Conservation (phyloP, 1,284 basidiomycete genomes). For the Veloporphyrellus conicus region DNA sequence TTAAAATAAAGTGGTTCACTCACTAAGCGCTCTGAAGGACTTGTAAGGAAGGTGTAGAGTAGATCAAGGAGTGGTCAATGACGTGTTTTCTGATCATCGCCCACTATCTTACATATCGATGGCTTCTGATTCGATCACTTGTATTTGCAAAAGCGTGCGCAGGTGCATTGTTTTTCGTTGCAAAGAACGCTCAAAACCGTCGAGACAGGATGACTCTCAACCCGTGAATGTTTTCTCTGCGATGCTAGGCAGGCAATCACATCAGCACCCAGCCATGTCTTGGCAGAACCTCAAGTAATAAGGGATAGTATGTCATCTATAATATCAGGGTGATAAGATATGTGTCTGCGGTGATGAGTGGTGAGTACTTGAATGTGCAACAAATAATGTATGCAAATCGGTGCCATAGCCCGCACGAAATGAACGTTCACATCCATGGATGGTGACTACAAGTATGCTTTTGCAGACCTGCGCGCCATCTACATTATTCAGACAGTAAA, state of each 20-base stretch:
- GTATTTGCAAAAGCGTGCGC: no score
- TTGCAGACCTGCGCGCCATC: slow-evolving; percentile 39
- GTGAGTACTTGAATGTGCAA: slow-evolving; percentile 28
- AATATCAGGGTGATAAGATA: slow-evolving; percentile 32
- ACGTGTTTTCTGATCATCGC: no score
- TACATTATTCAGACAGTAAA: slow-evolving; percentile 13
- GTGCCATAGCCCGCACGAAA: slow-evolving; percentile 4
- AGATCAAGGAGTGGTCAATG: no score
- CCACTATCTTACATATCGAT: background rate
- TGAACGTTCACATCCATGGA: background rate
- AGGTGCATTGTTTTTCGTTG: background rate
- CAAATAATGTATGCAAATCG: slow-evolving; percentile 19
- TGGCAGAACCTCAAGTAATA: background rate
- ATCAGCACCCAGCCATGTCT: background rate
- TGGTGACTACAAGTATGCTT: slow-evolving; percentile 33
- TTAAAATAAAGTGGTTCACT: no score
- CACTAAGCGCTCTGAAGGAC: no score
- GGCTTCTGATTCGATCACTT: background rate
- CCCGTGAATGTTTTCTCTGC: background rate
- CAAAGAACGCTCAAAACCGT: background rate
- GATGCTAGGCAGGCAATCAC: background rate
- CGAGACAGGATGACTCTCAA: background rate
- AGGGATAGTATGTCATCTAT: slow-evolving; percentile 20
- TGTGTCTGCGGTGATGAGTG: slow-evolving; percentile 25
- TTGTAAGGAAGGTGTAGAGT: no score